Evolutionary conservation across 2,329 filamentous ascomycete species (phyloP), one percentile per base, ranked within the genome.

Genomic region (Ophiostoma triangulosporum): DNA sequence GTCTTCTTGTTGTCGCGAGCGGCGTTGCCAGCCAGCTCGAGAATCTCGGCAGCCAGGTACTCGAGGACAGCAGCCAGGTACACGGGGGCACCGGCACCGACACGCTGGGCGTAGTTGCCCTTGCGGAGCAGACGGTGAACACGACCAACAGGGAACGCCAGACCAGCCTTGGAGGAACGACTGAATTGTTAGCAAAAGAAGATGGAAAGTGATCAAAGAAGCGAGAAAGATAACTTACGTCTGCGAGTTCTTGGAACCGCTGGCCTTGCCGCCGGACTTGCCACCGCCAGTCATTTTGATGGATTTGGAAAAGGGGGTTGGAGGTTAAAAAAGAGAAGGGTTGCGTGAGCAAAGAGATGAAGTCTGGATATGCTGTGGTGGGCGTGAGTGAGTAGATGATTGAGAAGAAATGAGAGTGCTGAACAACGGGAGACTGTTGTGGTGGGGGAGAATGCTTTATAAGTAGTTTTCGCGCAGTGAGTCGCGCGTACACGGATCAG

Each of bases 1-100:
- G 91, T 98, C 86, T 97, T 97, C 88, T 98, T 98, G 84, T 97
- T 96, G 77, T 98, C 93, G 65, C 93, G 91, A 60, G 93, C 93
- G 66, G 93, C 93, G 73, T 98, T 98, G 65, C 93, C 93, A 71
- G 93, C 93, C 75, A 98, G 77, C 76, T 98, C 93, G 67, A 98
- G 89, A 64, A 98, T 96, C 78, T 98, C 93, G 62, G 93, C 93
- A 63, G 93, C 91, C 57, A 98, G 86, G 71, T 98, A 98, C 76
- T 98, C 93, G 50, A 98, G 88, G 54, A 98, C 93, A 54, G 91
- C 91, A 61, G 91, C 91, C 61, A 97, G 86, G 72, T 97, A 97
- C 67, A 97, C 91, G 61, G 91, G 91, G 62, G 91, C 91, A 80
- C 87, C 91, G 66, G 91, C 91, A 90, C 91, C 91, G 66, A 97